phyloP scores from a whole-genome alignment of 495 filamentous ascomycete species.

The Aspergillus ostianus region DNA sequence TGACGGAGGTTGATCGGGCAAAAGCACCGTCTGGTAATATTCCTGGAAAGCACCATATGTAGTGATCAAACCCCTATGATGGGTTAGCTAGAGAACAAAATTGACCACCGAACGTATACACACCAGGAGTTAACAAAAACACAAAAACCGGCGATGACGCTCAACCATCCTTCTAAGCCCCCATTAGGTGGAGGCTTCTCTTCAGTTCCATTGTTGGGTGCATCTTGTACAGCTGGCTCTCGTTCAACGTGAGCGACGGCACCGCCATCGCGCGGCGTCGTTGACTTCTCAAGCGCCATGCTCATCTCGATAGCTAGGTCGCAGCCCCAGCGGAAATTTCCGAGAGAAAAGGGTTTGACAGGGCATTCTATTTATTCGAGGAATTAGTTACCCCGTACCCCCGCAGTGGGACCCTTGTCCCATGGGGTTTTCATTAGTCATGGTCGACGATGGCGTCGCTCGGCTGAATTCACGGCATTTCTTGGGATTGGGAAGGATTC shows the following conservation, averaged over 20 bases:
- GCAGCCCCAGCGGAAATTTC: neutral
- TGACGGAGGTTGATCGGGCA: constrained; percentile 29
- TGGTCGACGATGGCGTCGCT: too few relatives aligned
- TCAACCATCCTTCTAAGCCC: constrained; percentile 27
- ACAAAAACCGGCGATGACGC: constrained; percentile 30
- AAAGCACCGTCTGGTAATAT: constrained; percentile 37
- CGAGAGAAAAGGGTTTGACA: neutral
- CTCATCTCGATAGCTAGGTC: neutral
- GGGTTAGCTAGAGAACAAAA: too few relatives aligned
- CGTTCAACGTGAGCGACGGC: too few relatives aligned
- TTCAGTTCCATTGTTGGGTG: neutral
- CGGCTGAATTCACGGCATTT: neutral
- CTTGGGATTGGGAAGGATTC: neutral
- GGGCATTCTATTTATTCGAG: neutral
- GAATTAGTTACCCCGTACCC: neutral
- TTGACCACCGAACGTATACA: too few relatives aligned
- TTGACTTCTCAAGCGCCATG: neutral
- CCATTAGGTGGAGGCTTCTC: constrained; percentile 16
- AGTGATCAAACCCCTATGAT: constrained; percentile 38
- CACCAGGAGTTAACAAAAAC: constrained; percentile 19
- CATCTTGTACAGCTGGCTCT: too few relatives aligned
- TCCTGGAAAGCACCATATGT: constrained; percentile 50
- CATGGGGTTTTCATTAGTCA: neutral
- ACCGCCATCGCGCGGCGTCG: neutral
- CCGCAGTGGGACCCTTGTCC: neutral